Base-by-base conservation (phyloP, 768 basidiomycete species). In the Mycena metata region DNA sequence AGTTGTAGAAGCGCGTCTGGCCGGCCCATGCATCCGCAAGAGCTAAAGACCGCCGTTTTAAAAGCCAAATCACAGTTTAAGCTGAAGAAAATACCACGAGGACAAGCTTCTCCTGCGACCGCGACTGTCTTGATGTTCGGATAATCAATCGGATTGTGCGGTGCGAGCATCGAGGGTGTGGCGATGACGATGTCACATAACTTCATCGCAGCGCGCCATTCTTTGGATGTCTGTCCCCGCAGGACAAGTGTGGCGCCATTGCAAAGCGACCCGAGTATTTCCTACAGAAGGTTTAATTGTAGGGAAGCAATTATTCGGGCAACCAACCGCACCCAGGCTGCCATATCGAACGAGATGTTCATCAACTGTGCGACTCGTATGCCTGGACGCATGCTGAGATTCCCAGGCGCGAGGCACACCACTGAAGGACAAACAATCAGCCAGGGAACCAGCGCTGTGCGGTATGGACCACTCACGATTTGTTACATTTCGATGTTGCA, bases 321-420 rank as follows among this genome's bases (percentile, higher is more conserved):
- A n/a, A 36, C 24, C n/a, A n/a, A 11, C 64, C 55, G 45, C 33
- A 47, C 87, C 89, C 89, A 90, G 21, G 87, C 88, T 47, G 86
- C 87, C 88, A 90, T 89, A 70, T 90, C 89, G 73, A 90, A 90
- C 5, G 88, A 85, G 49, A 90, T 85, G 69, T 90, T 89, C 77
- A 90, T 82, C 24, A 90, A 78, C 71, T 90, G 89, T 10, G 88
- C 83, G 23, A 90, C 87, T 13, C 86, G 83, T 35, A 83, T 72
- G 15, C 89, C 88, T 2, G 87, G 86, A n/a, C 75, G 67, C 86
- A 90, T 89, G 36, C 83, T 83, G 12, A 89, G 79, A 69, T 86
- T 89, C n/a, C 88, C 89, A 26, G 88, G 89, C 21, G 79, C 61
- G 10, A 79, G 72, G 62, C 80, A 81, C 5, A 87, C 76, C 24